These are phyloP conservation scores for Nidularia sp. DNA, from an alignment of 768 basidiomycete genomes.

Conservation along the genomic window DNA sequence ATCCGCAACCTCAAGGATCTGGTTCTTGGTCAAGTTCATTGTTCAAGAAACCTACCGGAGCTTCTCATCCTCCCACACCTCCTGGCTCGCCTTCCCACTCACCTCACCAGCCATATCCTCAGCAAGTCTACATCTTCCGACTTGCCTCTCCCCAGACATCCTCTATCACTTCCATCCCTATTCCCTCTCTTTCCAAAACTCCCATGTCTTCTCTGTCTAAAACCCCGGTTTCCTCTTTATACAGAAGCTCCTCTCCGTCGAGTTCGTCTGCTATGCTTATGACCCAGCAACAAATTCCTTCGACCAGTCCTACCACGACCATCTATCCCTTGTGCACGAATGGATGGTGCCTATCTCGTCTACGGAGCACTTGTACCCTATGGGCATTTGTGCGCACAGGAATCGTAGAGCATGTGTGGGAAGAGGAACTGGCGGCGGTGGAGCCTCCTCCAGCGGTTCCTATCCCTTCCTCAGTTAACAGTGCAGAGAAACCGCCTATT, in stretches of 20 bases:
- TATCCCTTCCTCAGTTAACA: slow-evolving; percentile 7
- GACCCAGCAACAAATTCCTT: no score
- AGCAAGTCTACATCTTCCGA: slow-evolving; percentile 68
- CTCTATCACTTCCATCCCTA: slow-evolving; percentile 25
- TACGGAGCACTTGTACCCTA: slow-evolving; percentile 83
- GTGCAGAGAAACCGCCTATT: slow-evolving; percentile 49
- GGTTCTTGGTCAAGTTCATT: slow-evolving; percentile 52
- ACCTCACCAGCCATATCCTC: slow-evolving; percentile 27
- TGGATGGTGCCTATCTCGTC: slow-evolving; percentile 82
- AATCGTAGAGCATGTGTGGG: slow-evolving; percentile 85
- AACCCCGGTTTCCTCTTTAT: slow-evolving; percentile 9
- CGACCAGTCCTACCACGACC: slow-evolving; percentile 29
- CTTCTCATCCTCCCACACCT: slow-evolving; percentile 22
- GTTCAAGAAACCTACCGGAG: slow-evolving; percentile 44
- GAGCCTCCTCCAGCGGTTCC: slow-evolving; percentile 24
- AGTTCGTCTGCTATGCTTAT: no score
- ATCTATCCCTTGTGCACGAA: slow-evolving; percentile 79
- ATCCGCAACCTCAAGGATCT: slow-evolving; percentile 24
- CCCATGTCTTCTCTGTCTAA: slow-evolving; percentile 20
- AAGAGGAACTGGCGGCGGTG: slow-evolving; percentile 59
- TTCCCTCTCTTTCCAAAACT: slow-evolving; percentile 27
- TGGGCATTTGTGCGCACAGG: slow-evolving; percentile 87
- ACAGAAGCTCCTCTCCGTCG: no score
- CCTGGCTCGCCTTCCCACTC: slow-evolving; percentile 16
- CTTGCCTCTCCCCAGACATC: slow-evolving; percentile 34